Evolutionary conservation across 495 filamentous ascomycete species (phyloP), one percentile per base, ranked within the genome.

Genomic region (Melanomma pulvis-pyrius): DNA sequence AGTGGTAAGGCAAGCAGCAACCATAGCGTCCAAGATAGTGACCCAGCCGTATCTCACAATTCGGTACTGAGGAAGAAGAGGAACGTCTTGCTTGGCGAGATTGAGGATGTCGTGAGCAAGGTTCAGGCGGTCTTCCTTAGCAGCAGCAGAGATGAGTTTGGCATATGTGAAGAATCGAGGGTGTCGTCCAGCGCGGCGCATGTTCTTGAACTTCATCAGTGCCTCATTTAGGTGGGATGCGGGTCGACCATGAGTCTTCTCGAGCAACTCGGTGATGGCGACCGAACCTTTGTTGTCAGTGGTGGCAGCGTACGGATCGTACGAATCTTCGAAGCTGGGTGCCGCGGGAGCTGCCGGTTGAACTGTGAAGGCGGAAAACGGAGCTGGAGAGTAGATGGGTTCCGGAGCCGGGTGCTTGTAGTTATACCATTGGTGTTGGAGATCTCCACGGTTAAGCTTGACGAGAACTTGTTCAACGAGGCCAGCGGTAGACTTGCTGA

Each of bases 111-210:
- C 93, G 59, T 91, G 84, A 72, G 91, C 91, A 24, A 96, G 79
- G 53, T 92, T 87, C 74, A 88, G 82, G 65, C 91, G 88, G 52
- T 87, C 83, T 68, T 90, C 85, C 75, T 93, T 91, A 52, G 92
- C 90, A 62, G 96, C 93, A 65, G 91, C 89, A 36, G 88, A 87
- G 74, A 98, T 94, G 71, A 98, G 84, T 80, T 97, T 97, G 34
- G 92, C 91, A 71, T 98, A 96, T 26, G 92, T 96, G 76, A 96
- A 92, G 78, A 97, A 97, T 66, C 93, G 87, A 48, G 96, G 92
- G 74, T 97, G 91, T 71, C 91, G 88, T 63, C 93, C 92, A 75
- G 88, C 85, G 49, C 92, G 91, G 70, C 94, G 92, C 81, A 97
- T 96, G 79, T 96, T 96, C 59, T 87, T 87, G 76, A 98, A 91